Conservation (phyloP, 1,284 basidiomycete genomes). For the Leccinum pachyderme region DNA sequence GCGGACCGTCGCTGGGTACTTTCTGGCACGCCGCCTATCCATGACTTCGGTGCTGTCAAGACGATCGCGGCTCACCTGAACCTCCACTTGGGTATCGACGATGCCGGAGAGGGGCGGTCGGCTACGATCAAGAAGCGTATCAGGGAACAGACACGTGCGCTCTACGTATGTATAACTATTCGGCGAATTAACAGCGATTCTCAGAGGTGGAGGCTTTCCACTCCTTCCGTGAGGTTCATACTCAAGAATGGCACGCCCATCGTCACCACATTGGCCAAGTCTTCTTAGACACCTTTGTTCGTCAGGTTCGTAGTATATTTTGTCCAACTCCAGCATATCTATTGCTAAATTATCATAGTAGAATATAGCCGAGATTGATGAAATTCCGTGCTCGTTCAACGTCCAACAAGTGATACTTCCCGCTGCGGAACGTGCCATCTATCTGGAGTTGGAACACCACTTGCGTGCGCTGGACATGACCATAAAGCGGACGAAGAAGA, state of each 20-base stretch:
- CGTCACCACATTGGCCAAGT: conserved; percentile 81
- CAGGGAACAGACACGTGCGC: conserved; percentile 78
- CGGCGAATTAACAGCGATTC: conserved; percentile 5
- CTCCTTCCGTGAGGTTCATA: conserved; percentile 93
- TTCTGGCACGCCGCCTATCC: conserved; percentile 93
- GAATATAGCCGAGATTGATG: conserved; percentile 96
- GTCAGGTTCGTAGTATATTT: conserved; percentile 57
- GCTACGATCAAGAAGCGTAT: conserved; percentile 75
- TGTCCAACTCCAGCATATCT: background rate
- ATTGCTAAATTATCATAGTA: conserved; percentile 35
- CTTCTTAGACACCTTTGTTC: conserved; percentile 83
- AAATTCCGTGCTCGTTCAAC: conserved; percentile 80
- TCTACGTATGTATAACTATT: background rate
- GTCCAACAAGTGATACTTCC: conserved; percentile 74
- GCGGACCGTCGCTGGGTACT: conserved; percentile 89
- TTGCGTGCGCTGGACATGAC: conserved; percentile 87
- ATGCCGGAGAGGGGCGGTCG: conserved; percentile 81
- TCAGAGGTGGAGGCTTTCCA: conserved; percentile 92
- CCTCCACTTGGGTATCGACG: conserved; percentile 86
- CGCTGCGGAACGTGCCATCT: conserved; percentile 92
- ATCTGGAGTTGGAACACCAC: conserved; percentile 94
- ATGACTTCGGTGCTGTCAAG: conserved; percentile 88
- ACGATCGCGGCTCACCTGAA: conserved; percentile 86
- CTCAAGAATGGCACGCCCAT: conserved; percentile 87
- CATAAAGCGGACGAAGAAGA: conserved; percentile 81